Conservation (phyloP, 1,284 basidiomycete species). For the Pseudozyma pruni region DNA sequence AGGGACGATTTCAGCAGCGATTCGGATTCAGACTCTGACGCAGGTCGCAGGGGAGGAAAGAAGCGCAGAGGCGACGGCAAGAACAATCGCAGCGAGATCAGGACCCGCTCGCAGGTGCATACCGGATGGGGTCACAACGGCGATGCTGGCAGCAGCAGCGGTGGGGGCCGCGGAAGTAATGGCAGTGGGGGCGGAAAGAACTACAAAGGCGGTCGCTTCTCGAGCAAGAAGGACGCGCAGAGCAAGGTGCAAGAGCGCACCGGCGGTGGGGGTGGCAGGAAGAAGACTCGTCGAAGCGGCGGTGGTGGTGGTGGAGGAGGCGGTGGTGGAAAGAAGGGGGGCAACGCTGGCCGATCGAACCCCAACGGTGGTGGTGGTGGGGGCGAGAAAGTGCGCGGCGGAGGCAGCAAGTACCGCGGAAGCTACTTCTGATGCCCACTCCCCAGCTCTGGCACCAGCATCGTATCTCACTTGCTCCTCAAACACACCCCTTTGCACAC, state of each 20-base stretch:
- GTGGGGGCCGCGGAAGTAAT: neutral
- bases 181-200: neutral
- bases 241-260: neutral
- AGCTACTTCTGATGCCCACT: conserved; percentile 45
- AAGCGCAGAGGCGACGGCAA: conserved; percentile 27
- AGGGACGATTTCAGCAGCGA: conserved; percentile 11
- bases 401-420: conserved; percentile 47
- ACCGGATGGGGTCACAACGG: conserved; percentile 29
- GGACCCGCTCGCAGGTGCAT: neutral
- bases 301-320: conserved; percentile 3
- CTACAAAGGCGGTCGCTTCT: conserved; percentile 13
- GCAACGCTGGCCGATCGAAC: neutral
- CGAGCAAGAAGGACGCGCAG: conserved; percentile 5
- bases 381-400: conserved; percentile 28
- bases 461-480: neutral
- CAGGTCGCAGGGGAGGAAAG: neutral
- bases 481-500: too few relatives aligned
- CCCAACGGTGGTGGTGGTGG: conserved; percentile 5
- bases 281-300: neutral
- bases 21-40: conserved; percentile 7
- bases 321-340: neutral
- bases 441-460: too few relatives aligned
- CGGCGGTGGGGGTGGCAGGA: conserved; percentile 7
- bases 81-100: conserved; percentile 5
- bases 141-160: conserved; percentile 1